Evolutionary conservation across 129 eudicot genomes (phyloP).

Genomic region (Tanacetum coccineum): DNA sequence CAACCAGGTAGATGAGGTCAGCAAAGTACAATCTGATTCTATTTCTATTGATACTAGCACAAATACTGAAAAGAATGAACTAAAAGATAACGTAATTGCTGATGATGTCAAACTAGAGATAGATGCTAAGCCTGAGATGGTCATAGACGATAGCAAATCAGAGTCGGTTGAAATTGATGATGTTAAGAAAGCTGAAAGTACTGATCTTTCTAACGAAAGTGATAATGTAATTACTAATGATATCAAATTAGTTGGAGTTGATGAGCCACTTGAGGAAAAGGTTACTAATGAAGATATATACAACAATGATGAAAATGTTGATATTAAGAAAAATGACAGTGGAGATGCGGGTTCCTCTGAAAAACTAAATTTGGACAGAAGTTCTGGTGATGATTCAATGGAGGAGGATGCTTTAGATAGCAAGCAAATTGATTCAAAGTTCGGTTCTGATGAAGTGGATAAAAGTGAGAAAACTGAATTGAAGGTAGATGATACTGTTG

Average conservation of each 20-base stretch:
- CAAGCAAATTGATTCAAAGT: constrained; percentile 54
- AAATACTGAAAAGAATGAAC: constrained; percentile 64
- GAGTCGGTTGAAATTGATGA: constrained; percentile 49
- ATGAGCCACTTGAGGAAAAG: constrained; percentile 42
- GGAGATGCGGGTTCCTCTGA: constrained; percentile 55
- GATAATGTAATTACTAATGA: constrained; percentile 54
- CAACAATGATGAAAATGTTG: constrained; percentile 29
- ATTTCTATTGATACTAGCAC: constrained; percentile 75
- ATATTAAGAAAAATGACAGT: constrained; percentile 46
- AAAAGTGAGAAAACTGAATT: constrained; percentile 35
- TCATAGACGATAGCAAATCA: constrained; percentile 41
- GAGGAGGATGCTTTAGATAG: constrained; percentile 61
- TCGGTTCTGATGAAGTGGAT: constrained; percentile 31
- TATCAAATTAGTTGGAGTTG: constrained; percentile 57
- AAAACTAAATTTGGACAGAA: constrained; percentile 59
- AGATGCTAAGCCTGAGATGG: constrained; percentile 67
- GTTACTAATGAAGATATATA: constrained; percentile 37
- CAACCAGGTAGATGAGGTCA: constrained; percentile 89
- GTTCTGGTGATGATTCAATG: constrained; percentile 74
- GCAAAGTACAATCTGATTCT: constrained; percentile 75
- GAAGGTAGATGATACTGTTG: constrained; percentile 40
- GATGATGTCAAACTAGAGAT: constrained; percentile 82
- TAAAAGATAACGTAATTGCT: constrained; percentile 75
- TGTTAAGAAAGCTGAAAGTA: constrained; percentile 25
- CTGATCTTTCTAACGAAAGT: constrained; percentile 30